Base-by-base conservation (phyloP, 1,284 basidiomycete genomes). In the Filobasidium uniguttulatum region DNA sequence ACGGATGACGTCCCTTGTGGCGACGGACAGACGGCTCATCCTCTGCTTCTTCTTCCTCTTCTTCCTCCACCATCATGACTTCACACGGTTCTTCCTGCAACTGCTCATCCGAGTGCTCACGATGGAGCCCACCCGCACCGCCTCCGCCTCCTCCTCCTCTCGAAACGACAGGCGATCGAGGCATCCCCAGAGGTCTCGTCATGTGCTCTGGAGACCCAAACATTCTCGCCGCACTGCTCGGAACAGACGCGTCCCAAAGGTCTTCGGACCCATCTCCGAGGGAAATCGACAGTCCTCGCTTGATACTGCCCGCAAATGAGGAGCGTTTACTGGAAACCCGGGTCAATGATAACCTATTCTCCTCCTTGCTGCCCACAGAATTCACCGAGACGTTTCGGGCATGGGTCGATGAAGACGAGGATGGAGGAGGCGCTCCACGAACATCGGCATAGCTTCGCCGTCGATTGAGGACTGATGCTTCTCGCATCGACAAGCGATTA, bases 381-480 rank as follows among this genome's bases (percentile, higher is more conserved):
- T n/a, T n/a, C n/a, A n/a, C n/a, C n/a, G n/a, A n/a, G n/a, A n/a
- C n/a, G n/a, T n/a, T n/a, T n/a, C n/a, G n/a, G n/a, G n/a, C n/a
- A n/a, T n/a, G n/a, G 2, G 40, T 33, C n/a, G 44, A 14, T 5
- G 51, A 44, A 5, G 37, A 28, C n/a, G 51, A 44, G n/a, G 46
- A 43, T 9, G 40, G 20, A n/a, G 30, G 29, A 5, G 17, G 29
- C 12, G 40, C 31, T 17, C 44, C 47, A 20, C 33, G 23, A 15
- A 49, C 37, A 36, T 53, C 46, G 15, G 53, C 38, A 19, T 50
- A 52, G 40, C 61, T 63, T 14, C 59, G 56, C 15, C 65, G 57
- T 5, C 67, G 57, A 3, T 64, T 55, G 5, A 69, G 48, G 30
- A 60, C 59, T 3, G 59, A 59, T 14, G 61, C 56, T 14, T 64